phyloP scores from a whole-genome alignment of 1,139 yeast species.

The Ogataea hybrid region DNA sequence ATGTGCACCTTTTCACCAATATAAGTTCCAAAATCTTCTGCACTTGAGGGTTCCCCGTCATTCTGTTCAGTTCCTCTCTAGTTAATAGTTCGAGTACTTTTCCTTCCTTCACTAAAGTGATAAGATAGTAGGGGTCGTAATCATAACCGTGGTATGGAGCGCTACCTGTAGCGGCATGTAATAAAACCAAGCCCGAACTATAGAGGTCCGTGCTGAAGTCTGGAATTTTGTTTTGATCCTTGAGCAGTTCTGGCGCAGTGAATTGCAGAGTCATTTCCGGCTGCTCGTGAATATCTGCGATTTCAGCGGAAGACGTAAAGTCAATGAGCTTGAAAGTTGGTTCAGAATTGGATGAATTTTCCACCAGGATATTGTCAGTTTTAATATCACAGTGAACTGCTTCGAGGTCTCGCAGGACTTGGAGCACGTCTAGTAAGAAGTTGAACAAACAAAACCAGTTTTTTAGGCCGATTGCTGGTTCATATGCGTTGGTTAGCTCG shows the following conservation, averaged over 20 bases:
- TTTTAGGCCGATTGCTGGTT: conserved; percentile 25
- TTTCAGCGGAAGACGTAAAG: conserved; percentile 33
- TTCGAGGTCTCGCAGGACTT: conserved; percentile 25
- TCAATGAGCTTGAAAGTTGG: conserved; percentile 35
- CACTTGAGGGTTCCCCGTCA: conserved; percentile 13
- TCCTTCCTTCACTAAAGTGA: conserved; percentile 27
- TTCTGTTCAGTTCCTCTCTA: conserved; percentile 21
- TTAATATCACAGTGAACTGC: conserved; percentile 38
- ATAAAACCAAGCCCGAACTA: conserved; percentile 34
- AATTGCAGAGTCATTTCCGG: conserved; percentile 38
- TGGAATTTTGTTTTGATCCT: conserved; percentile 24
- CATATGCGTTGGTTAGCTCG: conserved; percentile 5
- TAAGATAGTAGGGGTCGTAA: conserved; percentile 27
- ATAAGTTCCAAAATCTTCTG: conserved; percentile 21
- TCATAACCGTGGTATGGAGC: conserved; percentile 32
- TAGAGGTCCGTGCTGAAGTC: conserved; percentile 32
- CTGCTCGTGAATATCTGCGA: conserved; percentile 21
- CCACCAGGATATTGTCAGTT: conserved; percentile 34
- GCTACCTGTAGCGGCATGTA: conserved; percentile 35
- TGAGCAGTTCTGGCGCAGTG: conserved; percentile 36
- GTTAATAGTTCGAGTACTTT: conserved; percentile 27
- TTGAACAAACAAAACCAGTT: conserved; percentile 33
- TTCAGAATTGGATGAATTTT: conserved; percentile 6
- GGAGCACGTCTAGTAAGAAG: conserved; percentile 27
- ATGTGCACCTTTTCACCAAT: conserved; percentile 19